Evolutionary conservation across 2,329 filamentous ascomycete species (phyloP).

Genomic region (Fonsecaea erecta): DNA sequence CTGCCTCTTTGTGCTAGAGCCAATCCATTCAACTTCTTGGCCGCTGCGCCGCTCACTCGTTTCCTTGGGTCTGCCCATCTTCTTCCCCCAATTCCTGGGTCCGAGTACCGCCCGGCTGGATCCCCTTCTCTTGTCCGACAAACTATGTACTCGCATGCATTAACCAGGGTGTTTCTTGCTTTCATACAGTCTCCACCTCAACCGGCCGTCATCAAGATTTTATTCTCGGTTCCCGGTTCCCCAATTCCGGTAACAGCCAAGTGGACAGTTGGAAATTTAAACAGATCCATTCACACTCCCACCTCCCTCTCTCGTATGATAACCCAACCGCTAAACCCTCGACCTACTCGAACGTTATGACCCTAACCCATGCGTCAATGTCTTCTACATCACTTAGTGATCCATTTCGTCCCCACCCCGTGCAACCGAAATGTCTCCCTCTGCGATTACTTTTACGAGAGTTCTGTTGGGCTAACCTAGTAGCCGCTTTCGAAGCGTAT

Average conservation of each 20-base stretch:
- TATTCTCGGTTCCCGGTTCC: slow-evolving; percentile 2
- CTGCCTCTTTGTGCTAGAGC: neutral
- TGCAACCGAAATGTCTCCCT: slow-evolving; percentile 12
- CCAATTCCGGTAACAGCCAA: slow-evolving; percentile 9
- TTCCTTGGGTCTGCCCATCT: neutral
- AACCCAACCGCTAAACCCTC: slow-evolving; percentile 8
- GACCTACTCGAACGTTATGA: slow-evolving; percentile 8
- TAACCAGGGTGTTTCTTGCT: neutral
- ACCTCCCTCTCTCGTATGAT: slow-evolving; percentile 5
- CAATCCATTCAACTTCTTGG: neutral
- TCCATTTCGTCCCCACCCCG: slow-evolving; percentile 11
- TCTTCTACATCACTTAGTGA: slow-evolving; percentile 10
- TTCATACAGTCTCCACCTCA: neutral
- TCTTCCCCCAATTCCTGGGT: neutral
- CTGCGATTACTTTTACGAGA: slow-evolving; percentile 4
- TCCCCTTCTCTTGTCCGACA: neutral
- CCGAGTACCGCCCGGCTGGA: neutral
- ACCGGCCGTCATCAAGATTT: neutral
- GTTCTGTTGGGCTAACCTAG: neutral
- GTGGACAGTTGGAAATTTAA: slow-evolving; percentile 13
- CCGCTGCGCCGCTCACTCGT: neutral
- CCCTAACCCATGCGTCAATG: slow-evolving; percentile 4
- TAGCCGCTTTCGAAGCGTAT: neutral
- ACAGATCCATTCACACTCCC: slow-evolving; percentile 7
- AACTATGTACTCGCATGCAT: neutral